These are phyloP conservation scores for Petrea volubilis DNA, from an alignment of 257 asterid species.

Conservation along the genomic window DNA sequence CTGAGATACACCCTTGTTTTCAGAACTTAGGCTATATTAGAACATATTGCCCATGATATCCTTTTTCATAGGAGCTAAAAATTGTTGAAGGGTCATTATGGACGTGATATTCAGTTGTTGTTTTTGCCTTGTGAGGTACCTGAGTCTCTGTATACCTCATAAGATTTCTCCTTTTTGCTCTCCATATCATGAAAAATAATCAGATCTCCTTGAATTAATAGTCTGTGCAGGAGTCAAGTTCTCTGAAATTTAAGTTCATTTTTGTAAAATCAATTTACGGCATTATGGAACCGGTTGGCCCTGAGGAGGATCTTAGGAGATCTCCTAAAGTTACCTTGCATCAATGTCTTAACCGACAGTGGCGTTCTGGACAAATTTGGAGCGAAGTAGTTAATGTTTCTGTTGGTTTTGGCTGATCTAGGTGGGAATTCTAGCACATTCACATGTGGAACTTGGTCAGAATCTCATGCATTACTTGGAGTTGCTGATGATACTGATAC, in stretches of 20 bases:
- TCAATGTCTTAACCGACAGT: constrained; percentile 4
- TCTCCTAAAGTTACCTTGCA: background rate
- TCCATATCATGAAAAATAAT: constrained; percentile 6
- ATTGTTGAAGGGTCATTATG: constrained; percentile 1
- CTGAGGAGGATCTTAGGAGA: constrained; percentile 8
- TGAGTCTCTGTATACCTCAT: background rate
- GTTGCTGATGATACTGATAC: constrained; percentile 77
- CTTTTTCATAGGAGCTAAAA: constrained; percentile 1
- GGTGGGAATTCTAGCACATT: constrained; percentile 58
- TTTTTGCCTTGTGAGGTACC: background rate
- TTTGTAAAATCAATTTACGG: background rate
- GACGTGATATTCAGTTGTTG: background rate
- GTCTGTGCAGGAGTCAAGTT: background rate
- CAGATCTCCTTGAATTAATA: background rate
- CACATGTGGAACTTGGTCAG: constrained; percentile 90
- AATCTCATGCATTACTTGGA: constrained; percentile 87
- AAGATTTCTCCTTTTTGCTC: constrained; percentile 7
- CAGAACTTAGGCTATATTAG: constrained; percentile 4
- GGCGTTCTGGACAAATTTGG: constrained; percentile 16
- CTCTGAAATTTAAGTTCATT: background rate
- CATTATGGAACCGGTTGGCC: constrained; percentile 15
- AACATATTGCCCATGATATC: constrained; percentile 9
- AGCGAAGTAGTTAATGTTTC: constrained; percentile 11
- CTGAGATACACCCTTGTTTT: background rate
- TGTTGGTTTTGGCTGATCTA: constrained; percentile 39